Evolutionary conservation across 2,329 filamentous ascomycete genomes (phyloP), one percentile per base, ranked within the genome.

Genomic region (Zopfia rhizophila): DNA sequence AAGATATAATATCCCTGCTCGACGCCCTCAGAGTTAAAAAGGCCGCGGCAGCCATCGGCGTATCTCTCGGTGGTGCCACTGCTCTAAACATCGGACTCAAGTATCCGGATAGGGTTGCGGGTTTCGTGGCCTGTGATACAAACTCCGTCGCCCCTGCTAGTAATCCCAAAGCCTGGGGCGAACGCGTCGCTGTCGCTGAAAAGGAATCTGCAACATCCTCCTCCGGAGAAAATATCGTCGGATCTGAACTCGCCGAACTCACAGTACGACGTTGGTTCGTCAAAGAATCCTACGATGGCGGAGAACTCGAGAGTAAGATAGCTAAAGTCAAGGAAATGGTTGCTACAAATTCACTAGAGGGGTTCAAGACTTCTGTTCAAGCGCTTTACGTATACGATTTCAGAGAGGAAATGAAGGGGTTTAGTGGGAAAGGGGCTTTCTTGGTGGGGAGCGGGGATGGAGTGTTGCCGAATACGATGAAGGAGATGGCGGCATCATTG

Each of bases 41-140:
- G 60, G 83, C 89, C 0, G 82, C 87, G 23, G 78, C 82, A 0
- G 75, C 93, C 0, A 76, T 94, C 14, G 91, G 91, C 14, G 90
- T 95, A 3, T 90, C 86, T 24, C 84, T 94, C 68, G 91, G 91
- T 53, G 91, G 91, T 39, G 89, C 87, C 2, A 94, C 90, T 1
- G 80, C 86, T 1, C 80, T 94, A 37, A 86, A 88, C 65, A 85
- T 88, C 38, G 87, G 88, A 0, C 81, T 95, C 38, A 78, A 78
- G 28, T 80, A 89, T 59, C 86, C 89, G 0, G 53, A 74, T 1
- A 78, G 83, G 30, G 72, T 91, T 11, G 66, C 60, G 2, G 78
- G 77, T 5, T 89, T 91, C 66, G 76, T 93, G 16, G 81, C 86
- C 3, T 92, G 89, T 69, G 90, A 94, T 70, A 95, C 90, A 64